Evolutionary conservation across 1,284 basidiomycete species (phyloP), one percentile per base, ranked within the genome.

Genomic region (Mycosarcoma mackinlayi): DNA sequence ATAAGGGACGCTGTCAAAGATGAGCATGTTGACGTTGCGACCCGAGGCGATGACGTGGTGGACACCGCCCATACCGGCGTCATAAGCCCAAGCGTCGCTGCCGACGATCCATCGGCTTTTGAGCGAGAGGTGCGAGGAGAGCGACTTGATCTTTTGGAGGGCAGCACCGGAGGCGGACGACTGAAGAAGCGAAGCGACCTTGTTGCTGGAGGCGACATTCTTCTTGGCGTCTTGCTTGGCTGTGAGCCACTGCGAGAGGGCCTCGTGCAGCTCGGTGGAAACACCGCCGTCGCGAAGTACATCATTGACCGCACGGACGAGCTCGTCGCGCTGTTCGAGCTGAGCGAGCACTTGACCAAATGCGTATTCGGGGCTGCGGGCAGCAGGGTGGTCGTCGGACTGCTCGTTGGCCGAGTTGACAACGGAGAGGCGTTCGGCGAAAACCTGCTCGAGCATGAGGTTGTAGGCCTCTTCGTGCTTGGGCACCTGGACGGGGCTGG

Each of bases 1-100:
- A 85, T 95, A 96, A 1, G 96, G 92, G 13, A 91, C 85, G 18
- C 91, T 94, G 84, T 98, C 96, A 79, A 98, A 89, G 75, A 98
- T 89, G 83, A 98, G 91, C 72, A 98, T 88, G 85, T 98, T 98
- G 85, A 98, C 86, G 83, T 98, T 91, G 70, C 93, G 87, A 16
- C 90, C 89, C 6, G 93, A 95, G 21, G 94, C 89, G 57, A 97
- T 91, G 73, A 91, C 90, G 78, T 98, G 95, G 84, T 98, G 95
- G 41, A 98, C 86, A 68, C 94, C 95, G 3, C 93, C 94, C n/a
- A 93, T 89, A 40, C 94, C 95, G 45, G 97, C 88, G 84, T 98
- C 95, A 82, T 95, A 93, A 0, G 94, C 91, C 95, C 95, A 98
- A 0, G 93, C 91, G 82, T 98, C 95, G 45, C 93, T 96, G 23